Evolutionary conservation across 352 stramenopile genomes (phyloP).

Genomic region (Globisporangium parvum): DNA sequence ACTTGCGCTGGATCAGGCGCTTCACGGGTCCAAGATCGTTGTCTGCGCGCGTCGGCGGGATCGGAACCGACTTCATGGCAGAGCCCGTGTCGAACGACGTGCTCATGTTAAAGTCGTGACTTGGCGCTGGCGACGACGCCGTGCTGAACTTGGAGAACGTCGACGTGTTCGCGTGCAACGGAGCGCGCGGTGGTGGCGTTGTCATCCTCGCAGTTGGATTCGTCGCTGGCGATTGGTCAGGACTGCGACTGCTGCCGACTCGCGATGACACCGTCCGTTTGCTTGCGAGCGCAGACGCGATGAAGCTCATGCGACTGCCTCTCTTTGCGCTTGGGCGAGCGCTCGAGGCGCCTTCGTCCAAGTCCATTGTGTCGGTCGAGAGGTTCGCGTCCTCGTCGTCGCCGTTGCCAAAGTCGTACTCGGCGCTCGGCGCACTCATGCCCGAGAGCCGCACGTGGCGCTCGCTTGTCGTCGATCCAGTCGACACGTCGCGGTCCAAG

Average conservation of each 20-base stretch:
- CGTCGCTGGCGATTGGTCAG: too few species aligned
- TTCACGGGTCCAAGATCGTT: slow-evolving; percentile 18
- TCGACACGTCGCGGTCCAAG: slow-evolving; percentile 42
- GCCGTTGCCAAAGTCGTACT: slow-evolving; percentile 17
- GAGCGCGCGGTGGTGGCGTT: slow-evolving; percentile 3
- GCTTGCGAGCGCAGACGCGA: too few species aligned
- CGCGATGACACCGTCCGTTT: too few species aligned
- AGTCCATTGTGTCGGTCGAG: slow-evolving; percentile 20
- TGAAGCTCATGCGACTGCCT: too few species aligned
- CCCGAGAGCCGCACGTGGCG: slow-evolving; percentile 36
- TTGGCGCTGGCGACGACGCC: slow-evolving; percentile 14
- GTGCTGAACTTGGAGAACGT: slow-evolving; percentile 15
- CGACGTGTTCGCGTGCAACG: slow-evolving; percentile 8
- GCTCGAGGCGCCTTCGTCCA: slow-evolving; percentile 9
- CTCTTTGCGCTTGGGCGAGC: too few species aligned
- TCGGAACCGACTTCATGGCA: slow-evolving; percentile 22
- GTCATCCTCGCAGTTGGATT: neutral
- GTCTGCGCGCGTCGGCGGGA: slow-evolving; percentile 15
- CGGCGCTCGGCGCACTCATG: slow-evolving; percentile 24
- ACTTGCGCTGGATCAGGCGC: slow-evolving; percentile 13
- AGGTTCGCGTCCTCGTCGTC: slow-evolving; percentile 13
- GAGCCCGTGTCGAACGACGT: slow-evolving; percentile 16
- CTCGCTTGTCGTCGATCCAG: slow-evolving; percentile 39
- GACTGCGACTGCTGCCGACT: too few species aligned
- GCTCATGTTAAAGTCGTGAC: slow-evolving; percentile 15